Evolutionary conservation across 768 basidiomycete genomes (phyloP).

Genomic region (Lactarius evosmus): DNA sequence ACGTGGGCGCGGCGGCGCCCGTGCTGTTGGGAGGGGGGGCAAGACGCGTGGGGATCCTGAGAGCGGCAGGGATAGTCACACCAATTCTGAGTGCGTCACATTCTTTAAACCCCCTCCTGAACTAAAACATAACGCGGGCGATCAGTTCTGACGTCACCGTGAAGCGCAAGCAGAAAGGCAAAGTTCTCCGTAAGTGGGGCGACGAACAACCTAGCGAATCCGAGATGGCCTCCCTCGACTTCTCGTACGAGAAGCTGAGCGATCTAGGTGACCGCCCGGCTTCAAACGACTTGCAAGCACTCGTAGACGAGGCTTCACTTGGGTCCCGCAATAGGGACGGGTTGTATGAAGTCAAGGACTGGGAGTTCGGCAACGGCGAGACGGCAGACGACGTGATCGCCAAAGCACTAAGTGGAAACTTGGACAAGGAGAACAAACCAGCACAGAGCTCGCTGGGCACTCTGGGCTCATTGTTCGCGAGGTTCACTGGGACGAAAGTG

Average conservation of each 20-base stretch:
- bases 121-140: neutral
- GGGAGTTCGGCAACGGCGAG: constrained; percentile 61
- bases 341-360: constrained; percentile 74
- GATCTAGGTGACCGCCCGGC: constrained; percentile 36
- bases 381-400: constrained; percentile 55
- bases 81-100: constrained; percentile 65
- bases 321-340: constrained; percentile 75
- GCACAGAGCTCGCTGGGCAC: constrained; percentile 52
- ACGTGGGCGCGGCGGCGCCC: constrained; percentile 67
- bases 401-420: constrained; percentile 50
- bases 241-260: constrained; percentile 56
- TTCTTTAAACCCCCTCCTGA: neutral
- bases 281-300: constrained; percentile 50
- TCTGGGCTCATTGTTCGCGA: constrained; percentile 76
- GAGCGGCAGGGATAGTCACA: constrained; percentile 58
- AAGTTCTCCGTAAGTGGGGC: constrained; percentile 88
- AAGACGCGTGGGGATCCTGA: constrained; percentile 47
- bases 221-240: constrained; percentile 94
- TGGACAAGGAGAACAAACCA: constrained; percentile 32
- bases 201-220: constrained; percentile 73
- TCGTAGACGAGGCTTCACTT: constrained; percentile 69
- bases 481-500: constrained; percentile 81
- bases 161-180: constrained; percentile 53
- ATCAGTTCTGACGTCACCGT: constrained; percentile 55
- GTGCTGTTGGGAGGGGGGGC: constrained; percentile 44